Conservation (phyloP, 2,329 filamentous ascomycete genomes). For the Akanthomyces dipterigenus region DNA sequence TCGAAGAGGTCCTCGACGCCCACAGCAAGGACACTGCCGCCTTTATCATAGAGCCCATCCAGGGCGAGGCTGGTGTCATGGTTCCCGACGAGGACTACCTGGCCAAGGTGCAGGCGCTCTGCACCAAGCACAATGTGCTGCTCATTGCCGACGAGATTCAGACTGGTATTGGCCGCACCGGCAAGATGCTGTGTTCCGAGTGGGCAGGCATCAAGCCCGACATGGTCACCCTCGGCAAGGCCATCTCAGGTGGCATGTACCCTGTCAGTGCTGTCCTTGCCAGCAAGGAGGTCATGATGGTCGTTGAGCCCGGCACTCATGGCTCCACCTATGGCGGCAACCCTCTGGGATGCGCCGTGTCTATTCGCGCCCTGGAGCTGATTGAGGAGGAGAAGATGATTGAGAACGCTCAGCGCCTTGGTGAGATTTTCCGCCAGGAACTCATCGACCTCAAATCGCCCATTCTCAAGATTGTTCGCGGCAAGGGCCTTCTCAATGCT, state of each 20-base stretch:
- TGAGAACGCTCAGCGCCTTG: constrained; percentile 72
- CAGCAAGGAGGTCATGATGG: constrained; percentile 87
- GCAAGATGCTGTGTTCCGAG: constrained; percentile 86
- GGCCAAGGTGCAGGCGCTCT: constrained; percentile 69
- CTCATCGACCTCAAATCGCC: constrained; percentile 69
- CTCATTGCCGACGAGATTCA: constrained; percentile 98
- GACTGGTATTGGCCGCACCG: constrained; percentile 92
- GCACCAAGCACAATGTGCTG: constrained; percentile 91
- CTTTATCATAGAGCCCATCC: constrained; percentile 93
- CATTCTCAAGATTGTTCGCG: constrained; percentile 75
- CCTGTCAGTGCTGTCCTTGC: constrained; percentile 92
- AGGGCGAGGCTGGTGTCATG: constrained; percentile 94
- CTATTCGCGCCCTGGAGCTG: constrained; percentile 89
- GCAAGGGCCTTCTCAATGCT: constrained; percentile 91
- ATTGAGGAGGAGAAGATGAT: constrained; percentile 88
- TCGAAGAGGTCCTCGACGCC: constrained; percentile 70
- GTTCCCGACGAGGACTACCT: constrained; percentile 91
- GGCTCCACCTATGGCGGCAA: constrained; percentile 98
- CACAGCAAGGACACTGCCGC: constrained; percentile 83
- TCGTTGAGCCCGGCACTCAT: constrained; percentile 92
- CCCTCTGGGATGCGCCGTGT: constrained; percentile 89
- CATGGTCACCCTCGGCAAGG: constrained; percentile 90
- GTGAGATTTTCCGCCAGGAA: constrained; percentile 75
- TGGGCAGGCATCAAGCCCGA: constrained; percentile 96
- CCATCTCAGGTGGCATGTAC: constrained; percentile 97